Percentiles rank a stretch among this genome's conserved stretches.
These are phyloP conservation scores for Pythium oligandrum DNA, from an alignment of 352 stramenopile genomes.

Conservation along the genomic window DNA sequence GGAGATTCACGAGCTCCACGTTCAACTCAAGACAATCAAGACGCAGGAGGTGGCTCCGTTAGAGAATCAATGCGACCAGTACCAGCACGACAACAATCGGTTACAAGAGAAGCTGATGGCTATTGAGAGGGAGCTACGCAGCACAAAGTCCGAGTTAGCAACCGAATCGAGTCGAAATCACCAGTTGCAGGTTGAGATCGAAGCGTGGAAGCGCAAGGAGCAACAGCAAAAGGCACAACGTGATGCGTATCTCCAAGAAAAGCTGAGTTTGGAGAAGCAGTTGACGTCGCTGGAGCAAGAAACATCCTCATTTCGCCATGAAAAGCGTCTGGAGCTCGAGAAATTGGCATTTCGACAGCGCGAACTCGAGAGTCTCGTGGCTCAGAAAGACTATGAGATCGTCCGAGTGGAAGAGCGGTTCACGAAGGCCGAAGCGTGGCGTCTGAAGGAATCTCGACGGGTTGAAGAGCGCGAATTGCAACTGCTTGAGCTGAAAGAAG, in stretches of 20 bases:
- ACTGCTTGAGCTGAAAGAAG: conserved; percentile 41
- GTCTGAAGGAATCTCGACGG: conserved; percentile 37
- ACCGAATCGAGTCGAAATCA: conserved; percentile 14
- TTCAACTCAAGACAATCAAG: too few species aligned
- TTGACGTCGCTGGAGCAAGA: conserved; percentile 28
- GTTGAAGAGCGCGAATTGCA: conserved; percentile 48
- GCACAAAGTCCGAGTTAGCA: too few species aligned
- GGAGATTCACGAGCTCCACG: too few species aligned
- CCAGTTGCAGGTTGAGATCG: conserved; percentile 37
- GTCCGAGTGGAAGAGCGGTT: conserved; percentile 38
- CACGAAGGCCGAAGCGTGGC: conserved; percentile 41
- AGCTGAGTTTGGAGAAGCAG: conserved; percentile 31
- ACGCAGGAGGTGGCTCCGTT: too few species aligned
- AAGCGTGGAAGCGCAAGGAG: conserved; percentile 39
- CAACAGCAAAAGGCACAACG: conserved; percentile 37
- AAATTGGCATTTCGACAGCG: conserved; percentile 38
- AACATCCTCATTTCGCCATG: conserved; percentile 20
- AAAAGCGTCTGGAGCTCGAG: conserved; percentile 33
- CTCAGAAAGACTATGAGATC: conserved; percentile 51
- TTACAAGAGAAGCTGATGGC: too few species aligned
- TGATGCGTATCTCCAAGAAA: conserved; percentile 25
- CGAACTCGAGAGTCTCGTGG: conserved; percentile 40
- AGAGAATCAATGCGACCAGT: too few species aligned
- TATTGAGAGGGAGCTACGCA: too few species aligned
- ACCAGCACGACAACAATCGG: too few species aligned